Conservation (phyloP, 2,329 filamentous ascomycete species). For the Pseudopithomyces maydicus region DNA sequence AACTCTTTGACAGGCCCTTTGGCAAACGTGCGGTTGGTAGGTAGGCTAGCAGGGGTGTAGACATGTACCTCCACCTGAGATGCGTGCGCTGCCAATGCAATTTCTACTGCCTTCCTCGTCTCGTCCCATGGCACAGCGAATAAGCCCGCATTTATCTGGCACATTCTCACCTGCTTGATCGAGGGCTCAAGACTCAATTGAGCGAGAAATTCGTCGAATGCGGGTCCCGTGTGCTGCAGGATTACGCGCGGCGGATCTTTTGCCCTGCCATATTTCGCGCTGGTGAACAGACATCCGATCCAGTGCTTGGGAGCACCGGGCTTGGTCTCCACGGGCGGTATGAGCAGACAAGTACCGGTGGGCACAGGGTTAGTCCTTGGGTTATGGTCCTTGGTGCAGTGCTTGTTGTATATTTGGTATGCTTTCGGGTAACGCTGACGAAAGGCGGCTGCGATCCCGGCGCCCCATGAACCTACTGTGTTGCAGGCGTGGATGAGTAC, state of each 20-base stretch:
- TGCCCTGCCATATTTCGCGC: conserved; percentile 52
- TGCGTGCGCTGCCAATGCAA: conserved; percentile 26
- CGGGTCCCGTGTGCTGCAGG: conserved; percentile 53
- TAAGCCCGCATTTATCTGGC: conserved; percentile 62
- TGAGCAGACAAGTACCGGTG: conserved; percentile 58
- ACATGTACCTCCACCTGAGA: conserved; percentile 30
- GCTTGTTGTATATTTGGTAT: conserved; percentile 51
- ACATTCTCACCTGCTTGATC: conserved; percentile 51
- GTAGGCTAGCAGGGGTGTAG: conserved; percentile 19
- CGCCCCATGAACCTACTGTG: conserved; percentile 61
- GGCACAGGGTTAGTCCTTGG: conserved; percentile 31
- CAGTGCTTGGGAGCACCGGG: conserved; percentile 50
- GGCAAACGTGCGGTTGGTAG: neutral
- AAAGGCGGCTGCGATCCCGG: conserved; percentile 62
- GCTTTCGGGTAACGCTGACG: conserved; percentile 57
- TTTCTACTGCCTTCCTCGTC: conserved; percentile 51
- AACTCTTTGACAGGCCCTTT: neutral
- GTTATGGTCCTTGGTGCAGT: conserved; percentile 49
- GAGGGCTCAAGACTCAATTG: conserved; percentile 42
- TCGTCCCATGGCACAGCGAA: conserved; percentile 62
- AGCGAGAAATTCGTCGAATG: conserved; percentile 55
- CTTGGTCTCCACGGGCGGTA: conserved; percentile 53
- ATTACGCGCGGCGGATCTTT: conserved; percentile 53
- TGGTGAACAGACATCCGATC: conserved; percentile 66
- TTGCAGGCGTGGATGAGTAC: conserved; percentile 67